Base-by-base conservation (phyloP, 129 eudicot species). In the Erigeron canadensis region DNA sequence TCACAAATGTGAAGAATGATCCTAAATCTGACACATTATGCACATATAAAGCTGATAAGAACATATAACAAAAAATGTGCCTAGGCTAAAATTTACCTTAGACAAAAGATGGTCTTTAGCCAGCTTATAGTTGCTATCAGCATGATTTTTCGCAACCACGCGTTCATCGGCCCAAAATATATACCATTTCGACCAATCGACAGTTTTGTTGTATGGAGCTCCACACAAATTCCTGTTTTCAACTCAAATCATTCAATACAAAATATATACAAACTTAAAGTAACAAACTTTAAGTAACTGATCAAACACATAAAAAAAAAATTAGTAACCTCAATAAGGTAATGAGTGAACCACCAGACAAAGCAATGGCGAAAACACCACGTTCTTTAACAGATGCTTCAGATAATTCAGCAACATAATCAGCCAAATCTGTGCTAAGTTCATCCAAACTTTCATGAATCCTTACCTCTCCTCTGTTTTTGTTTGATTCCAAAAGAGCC, bases 141-240 rank as follows among this genome's bases (percentile, higher is more conserved):
- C 81, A 54, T 92, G 98, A 68, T 34, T 89, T 71, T 92, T 89
- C 1, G 91, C 80, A 44, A 92, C 96, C n/a, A 85, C 95, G n/a
- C 96, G 96, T 76, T 92, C 98, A 70, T 92, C 98, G 2, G 78
- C 95, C 96, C 96, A 92, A 79, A 86, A 89, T 61, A 92, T 84
- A 74, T 92, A 79, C 98, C 98, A 92, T 69, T 80, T 85, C 5
- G 84, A 91, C 98, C 98, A 92, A 77, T 92, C 96, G 54, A 92
- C 90, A 11, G 96, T 89, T 81, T 89, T 89, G 77, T 57, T 84
- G 73, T 89, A 92, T 45, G 98, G 98, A 16, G 91, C 91, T 66
- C 89, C 91, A 80, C 89, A 86, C 6, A 92, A 79, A 73, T 92
- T 89, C 82, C 98, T 92, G 88, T 57, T 71, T 79, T 59, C 64